Conservation (phyloP, 768 basidiomycete species). For the Pleurotus pulmonarius region DNA sequence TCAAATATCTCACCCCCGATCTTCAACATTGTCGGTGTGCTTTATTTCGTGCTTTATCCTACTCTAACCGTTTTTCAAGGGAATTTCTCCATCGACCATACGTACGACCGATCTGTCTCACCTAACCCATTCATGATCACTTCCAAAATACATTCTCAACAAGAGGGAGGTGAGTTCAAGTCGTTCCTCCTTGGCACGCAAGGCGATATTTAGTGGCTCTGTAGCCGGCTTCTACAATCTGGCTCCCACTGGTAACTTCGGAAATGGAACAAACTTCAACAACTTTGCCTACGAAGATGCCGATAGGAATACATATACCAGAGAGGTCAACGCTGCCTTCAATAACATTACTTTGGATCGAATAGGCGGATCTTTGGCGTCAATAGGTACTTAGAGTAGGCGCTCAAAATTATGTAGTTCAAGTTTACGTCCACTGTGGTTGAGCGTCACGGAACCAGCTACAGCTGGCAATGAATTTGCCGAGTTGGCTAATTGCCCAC, state of each 20-base stretch:
- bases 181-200: background rate
- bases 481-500: background rate
- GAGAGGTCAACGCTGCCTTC: conserved; percentile 57
- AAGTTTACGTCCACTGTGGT: too few species aligned
- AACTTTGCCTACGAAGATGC: conserved; percentile 58
- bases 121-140: conserved; percentile 58
- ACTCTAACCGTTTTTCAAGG: conserved; percentile 27
- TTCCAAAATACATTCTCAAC: conserved; percentile 55
- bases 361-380: conserved; percentile 46
- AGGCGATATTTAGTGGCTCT: background rate
- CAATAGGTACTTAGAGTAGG: background rate
- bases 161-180: conserved; percentile 47
- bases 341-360: conserved; percentile 60
- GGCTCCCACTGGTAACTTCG: conserved; percentile 43
- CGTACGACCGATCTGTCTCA: conserved; percentile 54
- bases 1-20: conserved; percentile 30
- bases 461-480: background rate
- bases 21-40: conserved; percentile 29
- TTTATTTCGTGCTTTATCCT: background rate
- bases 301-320: conserved; percentile 57
- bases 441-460: background rate
- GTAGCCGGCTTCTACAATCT: conserved; percentile 49
- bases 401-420: too few species aligned
- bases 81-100: conserved; percentile 57
- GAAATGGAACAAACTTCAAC: conserved; percentile 71